Base-by-base conservation (phyloP, 2,329 filamentous ascomycete species). In the Paracamarosporium sp. region DNA sequence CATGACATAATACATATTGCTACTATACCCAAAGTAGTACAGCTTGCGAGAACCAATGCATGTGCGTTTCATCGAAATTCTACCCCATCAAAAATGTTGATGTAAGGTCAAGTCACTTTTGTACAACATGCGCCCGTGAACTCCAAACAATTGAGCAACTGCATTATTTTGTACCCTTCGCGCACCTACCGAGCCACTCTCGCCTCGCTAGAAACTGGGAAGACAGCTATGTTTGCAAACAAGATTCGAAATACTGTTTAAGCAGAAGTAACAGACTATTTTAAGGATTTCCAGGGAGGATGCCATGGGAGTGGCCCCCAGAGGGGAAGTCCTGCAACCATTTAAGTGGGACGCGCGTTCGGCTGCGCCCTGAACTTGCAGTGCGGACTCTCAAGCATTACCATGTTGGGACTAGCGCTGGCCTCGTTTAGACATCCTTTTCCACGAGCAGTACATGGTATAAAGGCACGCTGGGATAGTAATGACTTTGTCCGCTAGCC, bases 381-480 rank as follows among this genome's bases (percentile, higher is more conserved):
- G 4, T 25, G 2, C n/a, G 15, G 5, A 6, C 47, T 50, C 47
- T 50, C 47, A 50, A 50, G 47, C 47, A 50, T 50, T 33, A 40
- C 33, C 33, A 38, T 40, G 1, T 50, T 22, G 7, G 47, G 47
- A 27, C 33, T 50, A 50, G 47, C 47, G 47, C 22, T 50, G 38
- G 5, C 33, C 47, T 20, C 5, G 13, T 40, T 27, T 12, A 40
- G 33, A 27, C 11, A 9, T 28, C 24, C 2, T 24, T 24, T 50
- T 13, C 24, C 24, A 27, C 4, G 31, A 15, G 20, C n/a, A 9
- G n/a, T 33, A 47, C 15, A 27, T 30, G 25, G 9, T 6, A 47
- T 47, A 47, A 43, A 27, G 25, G 27, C 11, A 13, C 5, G 40
- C 12, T 43, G 4, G 13, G 40, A 22, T n/a, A n/a, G n/a, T n/a